These are phyloP conservation scores for Fusarium sp. DNA, from an alignment of 2,329 filamentous ascomycete genomes.

Conservation along the genomic window DNA sequence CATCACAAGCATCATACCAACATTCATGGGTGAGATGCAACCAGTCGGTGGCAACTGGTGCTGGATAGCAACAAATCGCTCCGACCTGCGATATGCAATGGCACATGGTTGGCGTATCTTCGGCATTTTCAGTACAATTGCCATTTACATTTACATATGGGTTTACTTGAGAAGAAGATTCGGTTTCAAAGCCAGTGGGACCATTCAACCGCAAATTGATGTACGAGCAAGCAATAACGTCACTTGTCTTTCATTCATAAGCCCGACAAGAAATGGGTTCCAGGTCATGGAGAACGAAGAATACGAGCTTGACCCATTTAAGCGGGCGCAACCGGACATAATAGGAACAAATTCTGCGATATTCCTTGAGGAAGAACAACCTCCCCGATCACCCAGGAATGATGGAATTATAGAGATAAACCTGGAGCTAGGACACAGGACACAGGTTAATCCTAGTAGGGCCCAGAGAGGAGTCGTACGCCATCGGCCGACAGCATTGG, in stretches of 20 bases:
- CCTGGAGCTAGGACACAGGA: not conserved
- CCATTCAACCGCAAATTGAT: not conserved
- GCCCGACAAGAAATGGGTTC: not conserved
- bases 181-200: too few species aligned
- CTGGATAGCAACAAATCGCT: not conserved
- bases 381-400: not conserved
- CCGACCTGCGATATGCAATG: not conserved
- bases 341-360: not conserved
- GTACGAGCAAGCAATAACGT: not conserved
- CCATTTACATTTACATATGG: not conserved
- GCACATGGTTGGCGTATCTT: not conserved
- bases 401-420: not conserved
- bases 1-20: not conserved
- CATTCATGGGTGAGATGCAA: not conserved
- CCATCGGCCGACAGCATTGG: not conserved
- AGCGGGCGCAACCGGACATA: too few species aligned
- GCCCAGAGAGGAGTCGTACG: not conserved
- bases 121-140: not conserved
- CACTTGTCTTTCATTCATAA: not conserved
- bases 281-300: not conserved
- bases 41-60: constrained; percentile 3
- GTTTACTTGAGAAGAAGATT: not conserved
- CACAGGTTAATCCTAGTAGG: not conserved
- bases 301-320: not conserved
- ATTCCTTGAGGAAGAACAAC: not conserved